Conservation (phyloP, 176 grass and related monocot species). For the Carex scoparia region DNA sequence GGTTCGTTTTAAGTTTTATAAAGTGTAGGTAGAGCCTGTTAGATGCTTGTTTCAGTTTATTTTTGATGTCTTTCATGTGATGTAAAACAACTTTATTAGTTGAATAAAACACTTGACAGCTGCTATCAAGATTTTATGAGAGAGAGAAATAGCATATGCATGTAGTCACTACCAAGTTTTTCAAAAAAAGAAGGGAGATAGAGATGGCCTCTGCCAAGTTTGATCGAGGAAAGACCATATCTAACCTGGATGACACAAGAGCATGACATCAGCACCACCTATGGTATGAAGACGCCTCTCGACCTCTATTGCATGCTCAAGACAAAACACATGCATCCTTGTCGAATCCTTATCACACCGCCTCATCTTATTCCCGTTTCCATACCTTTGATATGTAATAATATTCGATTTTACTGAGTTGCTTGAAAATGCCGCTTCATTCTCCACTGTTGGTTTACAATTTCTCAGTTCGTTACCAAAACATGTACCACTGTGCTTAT, state of each 20-base stretch:
- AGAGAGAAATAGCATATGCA: too few species aligned
- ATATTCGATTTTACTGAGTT: conserved; percentile 32
- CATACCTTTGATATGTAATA: conserved; percentile 24
- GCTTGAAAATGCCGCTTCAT: conserved; percentile 35
- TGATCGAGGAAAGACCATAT: conserved; percentile 10
- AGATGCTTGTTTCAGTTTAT: too few species aligned
- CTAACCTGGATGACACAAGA: conserved; percentile 89
- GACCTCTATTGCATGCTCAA: conserved; percentile 85
- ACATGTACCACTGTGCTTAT: conserved; percentile 2
- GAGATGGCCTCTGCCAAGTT: not conserved
- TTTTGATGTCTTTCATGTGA: too few species aligned
- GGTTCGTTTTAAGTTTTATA: too few species aligned
- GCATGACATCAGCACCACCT: conserved; percentile 67
- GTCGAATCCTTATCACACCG: conserved; percentile 86
- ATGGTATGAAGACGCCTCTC: conserved; percentile 66
- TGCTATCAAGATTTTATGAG: too few species aligned
- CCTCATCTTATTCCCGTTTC: conserved; percentile 27
- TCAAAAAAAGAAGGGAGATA: conserved; percentile 12
- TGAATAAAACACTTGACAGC: too few species aligned
- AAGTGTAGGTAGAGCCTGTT: too few species aligned
- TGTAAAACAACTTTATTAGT: too few species aligned
- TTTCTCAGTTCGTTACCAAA: conserved; percentile 25
- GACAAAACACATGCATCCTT: conserved; percentile 96
- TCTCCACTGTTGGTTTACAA: conserved; percentile 30
- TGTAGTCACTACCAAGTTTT: too few species aligned